Base-by-base conservation (phyloP, 164 flowering plant species). In the Houttuynia cordata region DNA sequence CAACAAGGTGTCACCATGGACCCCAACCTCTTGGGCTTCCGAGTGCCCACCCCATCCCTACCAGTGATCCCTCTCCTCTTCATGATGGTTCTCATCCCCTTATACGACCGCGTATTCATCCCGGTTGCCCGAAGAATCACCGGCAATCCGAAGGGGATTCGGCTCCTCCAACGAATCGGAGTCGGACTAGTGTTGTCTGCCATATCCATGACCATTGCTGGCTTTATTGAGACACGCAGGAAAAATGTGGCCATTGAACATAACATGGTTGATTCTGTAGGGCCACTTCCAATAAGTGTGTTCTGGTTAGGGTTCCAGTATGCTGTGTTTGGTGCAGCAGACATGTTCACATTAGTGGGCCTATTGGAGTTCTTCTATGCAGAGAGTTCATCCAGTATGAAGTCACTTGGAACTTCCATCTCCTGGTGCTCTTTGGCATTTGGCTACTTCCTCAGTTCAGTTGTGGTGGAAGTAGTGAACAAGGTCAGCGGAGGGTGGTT, bases 251-350 rank as follows among this genome's bases (percentile, higher is more conserved):
- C 95, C 0, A 10, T 76, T 8, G 23, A 83, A 59, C 74, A 78
- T 58, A 71, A 75, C 67, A 75, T 78, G 83, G 84, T 83, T 7
- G 80, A 81, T 64, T 70, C 81, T 4, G 6, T 8, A 2, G 73
- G 60, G 14, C 81, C 91, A 0, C 52, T 81, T 64, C 91, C 88
- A 0, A 80, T 81, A 60, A 79, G 74, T 41, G 68, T 85, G 34
- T 80, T 88, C 51, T 88, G 92, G 96, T 60, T 85, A 20, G 80
- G 83, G 0, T 71, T 74, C 53, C 96, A 82, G 61, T 88, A 80
- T 53, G 79, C 71, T 0, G 67, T 85, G 17, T 85, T 84, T 61
- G 88, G 92, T 13, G 76, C 80, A 8, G 86, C 86, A 9, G 90
- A 88, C 52, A 70, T 85, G 86, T 84, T 88, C 65, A 80, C 88